These are phyloP conservation scores for Calonectria crousiana DNA, from an alignment of 2,329 filamentous ascomycete species.

Conservation along the genomic window DNA sequence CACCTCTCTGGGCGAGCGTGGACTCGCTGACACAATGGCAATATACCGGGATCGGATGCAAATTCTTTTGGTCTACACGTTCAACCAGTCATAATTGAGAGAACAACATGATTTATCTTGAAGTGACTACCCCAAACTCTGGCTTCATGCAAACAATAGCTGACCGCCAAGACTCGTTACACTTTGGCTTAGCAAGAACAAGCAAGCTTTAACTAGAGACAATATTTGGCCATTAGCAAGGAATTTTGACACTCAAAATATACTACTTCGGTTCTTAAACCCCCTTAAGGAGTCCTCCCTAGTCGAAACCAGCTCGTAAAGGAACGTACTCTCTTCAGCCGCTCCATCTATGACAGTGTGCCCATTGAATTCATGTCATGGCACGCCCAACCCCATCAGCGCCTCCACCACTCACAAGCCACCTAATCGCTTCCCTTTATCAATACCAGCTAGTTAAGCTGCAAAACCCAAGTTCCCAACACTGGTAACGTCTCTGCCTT, in stretches of 20 bases:
- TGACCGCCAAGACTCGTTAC: background rate
- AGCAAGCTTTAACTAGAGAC: background rate
- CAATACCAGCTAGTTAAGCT: background rate
- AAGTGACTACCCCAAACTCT: background rate
- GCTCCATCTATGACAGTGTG: background rate
- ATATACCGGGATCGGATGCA: background rate
- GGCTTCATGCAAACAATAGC: background rate
- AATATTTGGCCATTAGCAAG: background rate
- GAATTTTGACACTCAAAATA: accelerated
- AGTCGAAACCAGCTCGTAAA: background rate
- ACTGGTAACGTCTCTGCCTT: background rate
- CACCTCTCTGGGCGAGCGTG: background rate
- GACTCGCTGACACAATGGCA: background rate
- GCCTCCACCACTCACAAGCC: background rate
- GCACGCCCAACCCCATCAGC: background rate
- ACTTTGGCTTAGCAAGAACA: background rate
- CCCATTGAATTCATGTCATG: background rate
- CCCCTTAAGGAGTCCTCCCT: background rate
- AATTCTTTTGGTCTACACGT: background rate
- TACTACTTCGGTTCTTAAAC: background rate
- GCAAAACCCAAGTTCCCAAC: background rate
- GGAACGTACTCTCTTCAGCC: background rate
- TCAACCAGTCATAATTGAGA: background rate
- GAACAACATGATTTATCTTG: background rate
- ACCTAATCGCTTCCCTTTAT: background rate